Conservation (phyloP, 306 rosid genomes). For the Dicorynia guianensis region DNA sequence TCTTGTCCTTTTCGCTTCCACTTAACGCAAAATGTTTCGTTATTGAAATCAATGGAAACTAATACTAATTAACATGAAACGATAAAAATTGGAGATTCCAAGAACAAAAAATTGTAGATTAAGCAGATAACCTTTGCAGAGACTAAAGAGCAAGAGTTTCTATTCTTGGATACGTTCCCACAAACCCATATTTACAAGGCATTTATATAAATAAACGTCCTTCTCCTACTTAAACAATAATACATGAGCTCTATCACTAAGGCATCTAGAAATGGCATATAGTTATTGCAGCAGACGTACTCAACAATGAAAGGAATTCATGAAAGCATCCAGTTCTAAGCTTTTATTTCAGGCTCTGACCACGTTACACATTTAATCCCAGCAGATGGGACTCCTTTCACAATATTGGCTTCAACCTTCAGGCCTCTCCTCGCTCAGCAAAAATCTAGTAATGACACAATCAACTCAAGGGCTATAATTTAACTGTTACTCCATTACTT, state of each 20-base stretch:
- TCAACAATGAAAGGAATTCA: constrained; percentile 12
- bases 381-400: constrained; percentile 30
- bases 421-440: constrained; percentile 56
- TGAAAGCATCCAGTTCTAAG: constrained; percentile 25
- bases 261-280: constrained; percentile 22
- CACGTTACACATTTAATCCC: constrained; percentile 30
- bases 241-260: constrained; percentile 28
- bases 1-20: not conserved
- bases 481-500: not conserved
- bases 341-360: too few species aligned
- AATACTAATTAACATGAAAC: not conserved
- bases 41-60: not conserved
- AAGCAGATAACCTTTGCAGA: not conserved
- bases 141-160: constrained; percentile 5
- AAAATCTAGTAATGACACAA: constrained; percentile 47
- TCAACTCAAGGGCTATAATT: not conserved
- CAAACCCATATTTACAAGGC: not conserved
- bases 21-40: not conserved
- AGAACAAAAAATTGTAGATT: not conserved
- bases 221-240: constrained; percentile 23
- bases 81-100: constrained; percentile 26
- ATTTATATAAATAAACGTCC: not conserved
- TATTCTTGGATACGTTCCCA: constrained; percentile 19
- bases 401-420: constrained; percentile 47
- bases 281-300: constrained; percentile 1